Evolutionary conservation across 176 grass and related monocot species (phyloP), one percentile per base, ranked within the genome.

Genomic region (Eleusine indica): DNA sequence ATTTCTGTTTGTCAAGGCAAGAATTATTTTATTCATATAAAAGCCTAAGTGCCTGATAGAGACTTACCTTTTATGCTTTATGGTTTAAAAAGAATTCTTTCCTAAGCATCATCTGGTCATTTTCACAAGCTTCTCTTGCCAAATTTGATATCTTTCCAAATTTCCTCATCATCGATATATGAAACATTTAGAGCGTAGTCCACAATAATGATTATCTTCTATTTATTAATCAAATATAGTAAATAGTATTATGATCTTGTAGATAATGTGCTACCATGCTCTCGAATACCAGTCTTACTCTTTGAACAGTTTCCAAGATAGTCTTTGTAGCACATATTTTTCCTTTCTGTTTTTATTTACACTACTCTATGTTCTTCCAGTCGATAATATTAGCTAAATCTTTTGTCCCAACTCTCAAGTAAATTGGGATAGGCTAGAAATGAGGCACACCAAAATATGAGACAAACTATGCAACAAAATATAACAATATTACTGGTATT

Each of bases 61-160:
- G 52, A 54, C 5, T 58, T 58, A 58, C 54, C 7, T 6, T 29
- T 80, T 63, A 30, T 18, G 19, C 46, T 64, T 71, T 82, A 73
- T 82, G 39, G 57, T 73, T 60, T 30, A 73, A 47, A 90, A 73
- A 68, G 12, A 74, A 69, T 74, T 29, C 0, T 83, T 42, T 66
- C 19, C 25, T 10, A 76, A 21, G 13, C 61, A 75, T 44, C 7
- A 15, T 74, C 30, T 70, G 52, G 58, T 63, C 40, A 75, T n/a
- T 65, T 21, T 73, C 65, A 51, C 37, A 6, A 54, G 85, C 19
- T 41, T 0, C 25, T 83, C 1, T 85, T 71, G 52, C 21, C 4
- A 53, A 78, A 76, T 71, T 39, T 70, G 18, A 15, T 66, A 77
- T 11, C 9, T 46, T 72, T 56, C 18, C 52, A 9, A 82, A 5